Percentiles rank a stretch among this genome's conserved stretches.
phyloP scores from a whole-genome alignment of 1,284 basidiomycete species.

The Sphagnurus paluster region DNA sequence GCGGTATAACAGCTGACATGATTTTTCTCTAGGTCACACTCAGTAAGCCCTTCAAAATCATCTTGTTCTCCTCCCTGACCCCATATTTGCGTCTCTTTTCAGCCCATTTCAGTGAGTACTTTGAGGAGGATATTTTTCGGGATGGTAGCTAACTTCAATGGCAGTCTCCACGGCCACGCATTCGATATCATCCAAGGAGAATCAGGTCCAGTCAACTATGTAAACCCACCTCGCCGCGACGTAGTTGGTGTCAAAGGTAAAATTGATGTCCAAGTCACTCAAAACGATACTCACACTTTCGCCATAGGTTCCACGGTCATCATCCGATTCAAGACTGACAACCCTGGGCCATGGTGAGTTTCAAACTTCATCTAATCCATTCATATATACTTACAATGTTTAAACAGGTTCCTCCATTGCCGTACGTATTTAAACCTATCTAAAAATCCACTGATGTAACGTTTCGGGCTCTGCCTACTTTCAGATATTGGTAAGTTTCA shows the following conservation, averaged over 20 bases:
- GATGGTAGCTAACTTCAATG: not conserved
- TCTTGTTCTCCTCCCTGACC: not conserved
- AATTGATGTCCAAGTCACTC: not conserved
- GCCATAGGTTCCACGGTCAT: conserved; percentile 15
- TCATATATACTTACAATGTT: not conserved
- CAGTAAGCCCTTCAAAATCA: conserved; percentile 5
- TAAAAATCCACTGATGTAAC: not conserved
- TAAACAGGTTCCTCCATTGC: conserved; percentile 33
- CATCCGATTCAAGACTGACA: conserved; percentile 22
- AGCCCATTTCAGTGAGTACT: conserved; percentile 10
- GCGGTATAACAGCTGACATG: no score
- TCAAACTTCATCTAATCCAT: not conserved
- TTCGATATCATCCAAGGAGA: conserved; percentile 26
- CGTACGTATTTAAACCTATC: conserved; percentile 6
- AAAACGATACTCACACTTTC: no score
- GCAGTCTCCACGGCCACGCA: conserved; percentile 15
- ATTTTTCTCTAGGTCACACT: conserved; percentile 5
- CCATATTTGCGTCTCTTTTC: not conserved
- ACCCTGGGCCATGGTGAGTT: conserved; percentile 27
- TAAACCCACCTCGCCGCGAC: conserved; percentile 23
- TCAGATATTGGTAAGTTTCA: conserved; percentile 8
- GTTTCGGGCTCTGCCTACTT: not conserved
- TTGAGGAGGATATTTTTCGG: not conserved
- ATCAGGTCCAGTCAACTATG: conserved; percentile 23
- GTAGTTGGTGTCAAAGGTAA: conserved; percentile 16